These are phyloP conservation scores for Mucor racemosus DNA, from an alignment of 371 early-diverging fungal genomes.

Conservation along the genomic window DNA sequence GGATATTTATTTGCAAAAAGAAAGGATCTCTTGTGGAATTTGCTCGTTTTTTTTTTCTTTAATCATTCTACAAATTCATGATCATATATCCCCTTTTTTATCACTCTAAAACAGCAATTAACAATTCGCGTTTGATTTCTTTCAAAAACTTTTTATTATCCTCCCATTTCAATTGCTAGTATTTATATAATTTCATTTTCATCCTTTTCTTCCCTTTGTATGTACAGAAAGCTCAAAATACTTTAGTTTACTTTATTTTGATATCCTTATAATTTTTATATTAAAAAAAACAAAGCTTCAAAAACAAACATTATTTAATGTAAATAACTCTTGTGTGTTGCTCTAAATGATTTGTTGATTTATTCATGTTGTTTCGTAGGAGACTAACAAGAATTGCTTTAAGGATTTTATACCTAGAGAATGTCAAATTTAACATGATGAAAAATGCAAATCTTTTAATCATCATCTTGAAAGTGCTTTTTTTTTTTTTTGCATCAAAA, in stretches of 20 bases:
- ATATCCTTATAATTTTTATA: conserved; percentile 10
- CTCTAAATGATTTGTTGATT: neutral
- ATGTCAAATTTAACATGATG: too few relatives aligned
- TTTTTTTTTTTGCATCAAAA: too few relatives aligned
- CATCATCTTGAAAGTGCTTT: too few relatives aligned
- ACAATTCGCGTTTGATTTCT: conserved; percentile 3
- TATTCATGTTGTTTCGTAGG: too few relatives aligned
- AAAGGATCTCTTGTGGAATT: neutral
- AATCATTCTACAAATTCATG: conserved; percentile 4
- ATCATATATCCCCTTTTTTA: conserved; percentile 13
- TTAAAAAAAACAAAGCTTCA: conserved; percentile 6
- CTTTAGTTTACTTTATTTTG: conserved; percentile 6
- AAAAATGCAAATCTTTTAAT: too few relatives aligned
- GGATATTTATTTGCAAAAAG: neutral
- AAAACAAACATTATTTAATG: conserved; percentile 12
- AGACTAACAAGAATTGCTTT: too few relatives aligned
- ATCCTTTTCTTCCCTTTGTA: neutral
- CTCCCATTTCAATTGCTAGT: conserved; percentile 1
- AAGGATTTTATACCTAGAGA: too few relatives aligned
- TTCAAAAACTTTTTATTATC: neutral
- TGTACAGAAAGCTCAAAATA: conserved; percentile 19
- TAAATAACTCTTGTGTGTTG: neutral
- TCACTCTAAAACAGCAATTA: neutral
- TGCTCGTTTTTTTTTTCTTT: conserved; percentile 1
- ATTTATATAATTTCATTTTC: conserved; percentile 7